These are phyloP conservation scores for Macrocybe gigantea DNA, from an alignment of 768 basidiomycete species.

Conservation along the genomic window DNA sequence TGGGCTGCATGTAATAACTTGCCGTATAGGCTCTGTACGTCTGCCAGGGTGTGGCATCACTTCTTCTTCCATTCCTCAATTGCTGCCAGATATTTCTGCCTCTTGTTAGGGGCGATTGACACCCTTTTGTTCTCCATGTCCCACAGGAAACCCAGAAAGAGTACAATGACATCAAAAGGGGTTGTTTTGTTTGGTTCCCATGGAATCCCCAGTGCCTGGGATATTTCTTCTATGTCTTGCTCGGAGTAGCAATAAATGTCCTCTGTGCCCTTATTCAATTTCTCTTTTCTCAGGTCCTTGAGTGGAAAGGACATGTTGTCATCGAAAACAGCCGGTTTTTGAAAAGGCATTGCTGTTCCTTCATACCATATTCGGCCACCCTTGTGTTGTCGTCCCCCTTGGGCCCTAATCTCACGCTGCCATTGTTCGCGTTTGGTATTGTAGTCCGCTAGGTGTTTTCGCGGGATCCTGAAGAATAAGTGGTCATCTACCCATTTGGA, in stretches of 20 bases:
- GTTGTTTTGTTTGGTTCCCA: constrained; percentile 24
- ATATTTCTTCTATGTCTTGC: constrained; percentile 23
- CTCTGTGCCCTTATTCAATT: not conserved
- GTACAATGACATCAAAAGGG: constrained; percentile 8
- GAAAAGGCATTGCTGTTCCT: constrained; percentile 12
- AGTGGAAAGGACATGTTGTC: constrained; percentile 13
- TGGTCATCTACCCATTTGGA: constrained; percentile 19
- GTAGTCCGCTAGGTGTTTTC: constrained; percentile 13
- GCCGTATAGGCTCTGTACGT: constrained; percentile 26
- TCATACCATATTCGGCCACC: constrained; percentile 13
- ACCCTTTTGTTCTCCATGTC: constrained; percentile 17
- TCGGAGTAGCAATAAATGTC: constrained; percentile 8
- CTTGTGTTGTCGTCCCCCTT: not conserved
- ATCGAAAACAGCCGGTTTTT: constrained; percentile 19
- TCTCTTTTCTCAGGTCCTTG: constrained; percentile 1
- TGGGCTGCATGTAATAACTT: constrained; percentile 24
- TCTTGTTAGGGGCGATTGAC: constrained; percentile 16
- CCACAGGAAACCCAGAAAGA: constrained; percentile 28
- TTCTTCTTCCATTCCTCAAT: constrained; percentile 16
- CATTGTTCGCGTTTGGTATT: constrained; percentile 9
- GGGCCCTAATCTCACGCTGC: not conserved
- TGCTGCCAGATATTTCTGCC: constrained; percentile 18
- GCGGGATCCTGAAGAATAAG: constrained; percentile 12
- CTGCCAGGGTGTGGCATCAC: constrained; percentile 16
- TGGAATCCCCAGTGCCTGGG: constrained; percentile 16